A percentile compares a stretch with the other conserved stretches of the same genome.
These are phyloP conservation scores for Phylloporus gajari DNA, from an alignment of 1,284 basidiomycete species.

Conservation along the genomic window DNA sequence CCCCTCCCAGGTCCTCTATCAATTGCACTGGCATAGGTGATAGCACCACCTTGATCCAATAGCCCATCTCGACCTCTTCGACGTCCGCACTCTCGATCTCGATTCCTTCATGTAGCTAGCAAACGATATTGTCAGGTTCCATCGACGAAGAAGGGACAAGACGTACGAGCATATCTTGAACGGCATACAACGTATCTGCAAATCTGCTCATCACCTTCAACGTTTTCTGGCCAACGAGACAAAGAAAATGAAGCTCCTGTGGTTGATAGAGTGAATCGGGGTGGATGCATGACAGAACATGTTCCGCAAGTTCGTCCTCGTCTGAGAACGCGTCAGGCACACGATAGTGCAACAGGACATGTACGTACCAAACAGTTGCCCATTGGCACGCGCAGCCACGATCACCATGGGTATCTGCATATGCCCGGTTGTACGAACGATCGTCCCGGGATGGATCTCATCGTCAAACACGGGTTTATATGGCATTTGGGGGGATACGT, in stretches of 20 bases:
- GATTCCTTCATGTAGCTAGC: conserved; percentile 10
- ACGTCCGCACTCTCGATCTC: conserved; percentile 14
- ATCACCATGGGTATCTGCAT: conserved; percentile 18
- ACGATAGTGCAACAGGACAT: too few species aligned
- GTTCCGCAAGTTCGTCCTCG: background rate
- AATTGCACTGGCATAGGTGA: background rate
- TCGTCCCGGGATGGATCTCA: background rate
- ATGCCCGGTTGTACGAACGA: conserved; percentile 10
- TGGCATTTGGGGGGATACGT: conserved; percentile 11
- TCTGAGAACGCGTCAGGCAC: background rate
- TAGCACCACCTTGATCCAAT: conserved; percentile 27
- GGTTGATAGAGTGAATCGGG: background rate
- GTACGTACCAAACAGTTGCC: conserved; percentile 27
- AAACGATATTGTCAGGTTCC: background rate
- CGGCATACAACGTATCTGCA: background rate
- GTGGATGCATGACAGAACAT: conserved; percentile 15
- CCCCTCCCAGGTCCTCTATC: too few species aligned
- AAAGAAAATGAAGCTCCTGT: conserved; percentile 10
- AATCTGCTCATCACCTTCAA: conserved; percentile 11
- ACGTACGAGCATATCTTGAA: conserved; percentile 22
- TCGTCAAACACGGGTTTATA: background rate
- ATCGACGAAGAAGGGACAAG: background rate
- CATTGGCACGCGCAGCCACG: background rate
- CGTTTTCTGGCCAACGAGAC: conserved; percentile 1
- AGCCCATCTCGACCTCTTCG: conserved; percentile 32